A percentile compares a stretch with the other conserved stretches of the same genome.
Evolutionary conservation across 2,329 filamentous ascomycete species (phyloP).

Genomic region (Aaosphaeria arxii): DNA sequence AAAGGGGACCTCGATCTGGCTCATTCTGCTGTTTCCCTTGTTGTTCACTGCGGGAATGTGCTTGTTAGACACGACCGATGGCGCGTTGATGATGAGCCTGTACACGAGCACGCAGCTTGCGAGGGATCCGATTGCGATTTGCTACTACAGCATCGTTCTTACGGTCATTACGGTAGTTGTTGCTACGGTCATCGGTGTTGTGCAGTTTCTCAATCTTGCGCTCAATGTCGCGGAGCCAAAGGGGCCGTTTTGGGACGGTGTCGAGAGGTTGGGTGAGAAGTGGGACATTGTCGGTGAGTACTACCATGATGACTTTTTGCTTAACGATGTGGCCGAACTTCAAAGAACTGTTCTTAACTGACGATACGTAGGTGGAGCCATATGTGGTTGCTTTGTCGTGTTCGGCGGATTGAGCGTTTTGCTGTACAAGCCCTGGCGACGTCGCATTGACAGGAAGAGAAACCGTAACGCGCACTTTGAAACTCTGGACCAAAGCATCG

Average conservation of each 20-base stretch:
- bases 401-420: constrained; percentile 72
- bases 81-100: constrained; percentile 90
- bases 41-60: constrained; percentile 97
- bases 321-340: too few species aligned
- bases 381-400: constrained; percentile 80
- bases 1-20: constrained; percentile 84
- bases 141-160: constrained; percentile 90
- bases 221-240: constrained; percentile 71
- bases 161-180: constrained; percentile 81
- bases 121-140: constrained; percentile 78
- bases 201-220: constrained; percentile 79
- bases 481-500: constrained; percentile 17
- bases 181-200: constrained; percentile 77
- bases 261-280: constrained; percentile 51
- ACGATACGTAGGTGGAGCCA: constrained; percentile 56
- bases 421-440: constrained; percentile 76
- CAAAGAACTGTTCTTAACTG: background rate
- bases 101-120: constrained; percentile 80
- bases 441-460: constrained; percentile 49
- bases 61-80: constrained; percentile 86
- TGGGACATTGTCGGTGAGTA: constrained; percentile 35
- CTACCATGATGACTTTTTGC: background rate
- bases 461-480: constrained; percentile 24
- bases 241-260: constrained; percentile 87
- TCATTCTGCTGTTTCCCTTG: constrained; percentile 87